A percentile compares a stretch with the other conserved stretches of the same genome.
phyloP scores from a whole-genome alignment of 2,329 filamentous ascomycete species.

The Magnaporthiopsis poae region DNA sequence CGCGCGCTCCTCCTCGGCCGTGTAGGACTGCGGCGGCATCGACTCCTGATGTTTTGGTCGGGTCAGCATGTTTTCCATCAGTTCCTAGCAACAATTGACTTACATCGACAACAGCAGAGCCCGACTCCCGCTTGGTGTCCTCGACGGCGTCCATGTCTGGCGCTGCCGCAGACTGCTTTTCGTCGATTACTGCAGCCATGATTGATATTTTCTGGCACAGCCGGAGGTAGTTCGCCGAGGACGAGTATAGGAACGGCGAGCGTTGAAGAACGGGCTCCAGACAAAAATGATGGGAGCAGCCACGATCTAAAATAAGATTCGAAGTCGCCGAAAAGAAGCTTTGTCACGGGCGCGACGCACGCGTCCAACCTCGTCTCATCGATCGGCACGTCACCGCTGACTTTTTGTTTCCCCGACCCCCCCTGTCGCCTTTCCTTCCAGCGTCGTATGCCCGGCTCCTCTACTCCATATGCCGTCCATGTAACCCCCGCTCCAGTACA shows the following conservation, averaged over 20 bases:
- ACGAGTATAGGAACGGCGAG: background rate
- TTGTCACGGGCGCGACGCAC: background rate
- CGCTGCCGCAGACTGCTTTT: background rate
- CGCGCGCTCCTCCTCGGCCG: slow-evolving; percentile 20
- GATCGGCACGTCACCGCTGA: background rate
- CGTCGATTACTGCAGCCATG: background rate
- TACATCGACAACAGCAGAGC: background rate
- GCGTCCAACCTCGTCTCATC: background rate
- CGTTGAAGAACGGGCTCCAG: too few relatives aligned
- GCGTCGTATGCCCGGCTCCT: too few relatives aligned
- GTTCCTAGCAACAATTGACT: too few relatives aligned
- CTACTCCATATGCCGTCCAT: background rate
- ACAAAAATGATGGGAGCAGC: too few relatives aligned
- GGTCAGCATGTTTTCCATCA: too few relatives aligned
- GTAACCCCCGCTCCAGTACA: background rate
- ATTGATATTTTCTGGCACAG: background rate
- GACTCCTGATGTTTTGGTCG: background rate
- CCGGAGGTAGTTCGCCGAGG: too few relatives aligned
- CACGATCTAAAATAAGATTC: background rate
- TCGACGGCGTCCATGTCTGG: background rate
- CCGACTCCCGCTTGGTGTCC: background rate
- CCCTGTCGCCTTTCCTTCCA: background rate
- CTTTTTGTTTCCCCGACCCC: background rate
- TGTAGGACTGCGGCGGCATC: background rate
- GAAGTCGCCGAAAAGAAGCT: background rate